Conservation (phyloP, 2,329 filamentous ascomycete species). For the Berkeleyomyces basicola region DNA sequence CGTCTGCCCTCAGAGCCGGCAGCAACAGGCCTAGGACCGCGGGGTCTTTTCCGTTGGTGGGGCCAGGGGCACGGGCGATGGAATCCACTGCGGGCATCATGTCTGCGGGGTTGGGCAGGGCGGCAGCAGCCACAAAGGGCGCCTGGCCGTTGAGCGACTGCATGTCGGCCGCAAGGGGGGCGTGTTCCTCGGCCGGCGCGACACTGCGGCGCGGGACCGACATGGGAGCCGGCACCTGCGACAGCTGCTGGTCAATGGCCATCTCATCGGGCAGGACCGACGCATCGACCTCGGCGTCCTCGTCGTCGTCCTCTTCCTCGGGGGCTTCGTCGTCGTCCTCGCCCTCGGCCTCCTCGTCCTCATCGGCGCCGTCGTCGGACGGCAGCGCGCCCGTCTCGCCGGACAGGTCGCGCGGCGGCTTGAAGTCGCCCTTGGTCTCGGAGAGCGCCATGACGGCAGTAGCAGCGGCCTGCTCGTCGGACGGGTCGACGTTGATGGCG, state of each 20-base stretch:
- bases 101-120: constrained; percentile 12
- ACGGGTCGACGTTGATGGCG: not conserved
- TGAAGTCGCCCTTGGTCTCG: constrained; percentile 4
- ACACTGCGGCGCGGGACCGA: constrained; percentile 12
- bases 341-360: constrained; percentile 3
- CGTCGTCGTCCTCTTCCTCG: not conserved
- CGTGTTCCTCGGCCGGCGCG: constrained; percentile 6
- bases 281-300: not conserved
- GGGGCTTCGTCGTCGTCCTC: constrained; percentile 1
- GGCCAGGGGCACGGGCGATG: not conserved
- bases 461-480: constrained; percentile 12
- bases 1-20: constrained; percentile 18
- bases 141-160: constrained; percentile 14
- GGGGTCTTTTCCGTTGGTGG: constrained; percentile 7
- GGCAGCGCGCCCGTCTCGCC: no score
- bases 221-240: not conserved
- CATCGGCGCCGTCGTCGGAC: not conserved
- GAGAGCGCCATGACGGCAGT: constrained; percentile 13
- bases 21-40: constrained; percentile 17
- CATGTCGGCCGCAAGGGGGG: constrained; percentile 15
- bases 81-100: constrained; percentile 3
- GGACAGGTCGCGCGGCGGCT: not conserved
- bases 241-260: constrained; percentile 11
- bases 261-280: constrained; percentile 8
- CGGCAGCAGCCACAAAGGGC: constrained; percentile 14